These are phyloP conservation scores for Mycocentrospora acerina DNA, from an alignment of 2,329 filamentous ascomycete species.

Conservation along the genomic window DNA sequence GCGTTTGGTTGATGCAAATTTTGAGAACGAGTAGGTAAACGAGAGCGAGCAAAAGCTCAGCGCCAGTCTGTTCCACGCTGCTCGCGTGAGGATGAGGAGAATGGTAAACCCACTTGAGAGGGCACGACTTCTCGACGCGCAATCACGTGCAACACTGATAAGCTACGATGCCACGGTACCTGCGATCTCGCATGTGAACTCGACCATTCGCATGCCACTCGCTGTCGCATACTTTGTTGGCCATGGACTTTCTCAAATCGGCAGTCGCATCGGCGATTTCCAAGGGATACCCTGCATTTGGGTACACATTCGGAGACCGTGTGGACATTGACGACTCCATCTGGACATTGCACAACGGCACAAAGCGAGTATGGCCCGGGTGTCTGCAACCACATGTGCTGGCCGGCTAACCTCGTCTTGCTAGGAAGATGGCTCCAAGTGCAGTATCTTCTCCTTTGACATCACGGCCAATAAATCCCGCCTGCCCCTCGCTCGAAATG, in stretches of 20 bases:
- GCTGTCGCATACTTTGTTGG: neutral
- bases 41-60: too few relatives aligned
- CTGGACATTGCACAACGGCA: constrained; percentile 95
- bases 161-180: too few relatives aligned
- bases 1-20: too few relatives aligned
- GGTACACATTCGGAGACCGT: constrained; percentile 88
- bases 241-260: constrained; percentile 97
- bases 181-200: too few relatives aligned
- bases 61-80: neutral
- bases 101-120: neutral
- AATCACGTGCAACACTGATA: constrained; percentile 8
- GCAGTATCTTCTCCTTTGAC: constrained; percentile 97
- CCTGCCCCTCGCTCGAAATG: constrained; percentile 86
- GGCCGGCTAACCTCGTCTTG: constrained; percentile 22
- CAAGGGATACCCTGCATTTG: constrained; percentile 81
- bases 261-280: constrained; percentile 96
- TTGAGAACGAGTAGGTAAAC: too few relatives aligned
- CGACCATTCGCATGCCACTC: too few relatives aligned
- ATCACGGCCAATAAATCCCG: constrained; percentile 76
- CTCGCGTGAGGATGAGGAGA: neutral
- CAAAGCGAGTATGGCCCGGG: constrained; percentile 67
- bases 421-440: constrained; percentile 90
- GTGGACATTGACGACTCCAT: constrained; percentile 92
- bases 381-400: constrained; percentile 6
- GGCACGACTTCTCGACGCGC: constrained; percentile 7